phyloP scores from a whole-genome alignment of 768 basidiomycete species.

The Leccinum variicolor region DNA sequence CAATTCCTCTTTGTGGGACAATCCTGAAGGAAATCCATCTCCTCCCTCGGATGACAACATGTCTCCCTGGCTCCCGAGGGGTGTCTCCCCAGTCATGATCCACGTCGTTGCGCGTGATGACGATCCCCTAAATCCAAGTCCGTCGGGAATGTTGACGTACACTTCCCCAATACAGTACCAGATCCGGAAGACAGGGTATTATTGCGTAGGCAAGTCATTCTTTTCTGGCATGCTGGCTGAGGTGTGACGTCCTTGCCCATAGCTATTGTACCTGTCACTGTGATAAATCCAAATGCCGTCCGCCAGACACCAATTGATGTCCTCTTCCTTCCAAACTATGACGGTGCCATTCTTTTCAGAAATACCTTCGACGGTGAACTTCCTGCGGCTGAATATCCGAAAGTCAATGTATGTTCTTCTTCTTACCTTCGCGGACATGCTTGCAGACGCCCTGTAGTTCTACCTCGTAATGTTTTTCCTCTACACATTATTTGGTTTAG shows the following conservation, averaged over 20 bases:
- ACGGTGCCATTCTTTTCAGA: constrained; percentile 77
- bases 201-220: constrained; percentile 83
- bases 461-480: constrained; percentile 80
- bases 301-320: constrained; percentile 47
- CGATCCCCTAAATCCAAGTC: constrained; percentile 44
- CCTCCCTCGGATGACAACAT: constrained; percentile 45
- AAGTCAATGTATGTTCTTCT: constrained; percentile 75
- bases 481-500: constrained; percentile 64
- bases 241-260: constrained; percentile 3
- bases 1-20: constrained; percentile 50
- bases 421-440: not conserved
- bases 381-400: constrained; percentile 93
- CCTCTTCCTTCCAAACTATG: constrained; percentile 72
- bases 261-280: constrained; percentile 89
- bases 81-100: constrained; percentile 7
- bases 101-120: constrained; percentile 17
- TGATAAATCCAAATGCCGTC: constrained; percentile 41
- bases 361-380: constrained; percentile 88
- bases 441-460: constrained; percentile 49
- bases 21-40: constrained; percentile 57
- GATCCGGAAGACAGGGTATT: constrained; percentile 88
- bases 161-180: constrained; percentile 74
- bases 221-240: not conserved
- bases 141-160: constrained; percentile 53
- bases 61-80: constrained; percentile 46